Evolutionary conservation across 805 yeast species (phyloP).

Genomic region (Candida krabiensis): DNA sequence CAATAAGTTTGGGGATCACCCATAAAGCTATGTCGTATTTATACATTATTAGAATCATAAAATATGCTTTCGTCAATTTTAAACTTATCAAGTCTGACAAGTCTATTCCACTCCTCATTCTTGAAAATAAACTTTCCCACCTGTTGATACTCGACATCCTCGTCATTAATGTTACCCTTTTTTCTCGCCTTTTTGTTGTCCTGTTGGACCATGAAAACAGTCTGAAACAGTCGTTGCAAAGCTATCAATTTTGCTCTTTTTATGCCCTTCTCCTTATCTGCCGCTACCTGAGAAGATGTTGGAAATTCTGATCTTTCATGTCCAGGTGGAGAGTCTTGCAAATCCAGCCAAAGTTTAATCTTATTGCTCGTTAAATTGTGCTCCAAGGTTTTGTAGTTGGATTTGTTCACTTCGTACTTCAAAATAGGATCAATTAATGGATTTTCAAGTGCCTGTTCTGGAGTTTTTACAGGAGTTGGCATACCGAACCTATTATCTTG

Average conservation of each 20-base stretch:
- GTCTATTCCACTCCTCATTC: constrained; percentile 38
- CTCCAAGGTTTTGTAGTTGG: constrained; percentile 19
- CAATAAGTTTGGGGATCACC: no score
- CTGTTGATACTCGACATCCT: constrained; percentile 23
- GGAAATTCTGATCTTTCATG: constrained; percentile 62
- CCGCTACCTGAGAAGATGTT: constrained; percentile 47
- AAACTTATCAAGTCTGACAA: constrained; percentile 34
- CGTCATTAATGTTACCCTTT: constrained; percentile 2
- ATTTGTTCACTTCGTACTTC: constrained; percentile 28
- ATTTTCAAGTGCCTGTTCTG: constrained; percentile 23
- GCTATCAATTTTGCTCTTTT: constrained; percentile 38
- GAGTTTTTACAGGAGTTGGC: constrained; percentile 28
- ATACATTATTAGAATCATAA: constrained; percentile 18
- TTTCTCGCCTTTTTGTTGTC: constrained; percentile 2
- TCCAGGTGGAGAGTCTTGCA: constrained; percentile 51
- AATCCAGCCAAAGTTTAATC: constrained; percentile 29
- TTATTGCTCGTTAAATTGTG: constrained; percentile 22
- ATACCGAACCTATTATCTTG: background rate
- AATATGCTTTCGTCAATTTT: constrained; percentile 39
- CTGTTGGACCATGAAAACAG: constrained; percentile 34
- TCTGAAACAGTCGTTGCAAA: constrained; percentile 42
- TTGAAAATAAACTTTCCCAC: constrained; percentile 47
- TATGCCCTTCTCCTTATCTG: constrained; percentile 32
- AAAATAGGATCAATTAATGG: constrained; percentile 25
- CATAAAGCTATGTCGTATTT: no score